phyloP scores from a whole-genome alignment of 2,329 filamentous ascomycete species.

The Botrytis hyacinthi region DNA sequence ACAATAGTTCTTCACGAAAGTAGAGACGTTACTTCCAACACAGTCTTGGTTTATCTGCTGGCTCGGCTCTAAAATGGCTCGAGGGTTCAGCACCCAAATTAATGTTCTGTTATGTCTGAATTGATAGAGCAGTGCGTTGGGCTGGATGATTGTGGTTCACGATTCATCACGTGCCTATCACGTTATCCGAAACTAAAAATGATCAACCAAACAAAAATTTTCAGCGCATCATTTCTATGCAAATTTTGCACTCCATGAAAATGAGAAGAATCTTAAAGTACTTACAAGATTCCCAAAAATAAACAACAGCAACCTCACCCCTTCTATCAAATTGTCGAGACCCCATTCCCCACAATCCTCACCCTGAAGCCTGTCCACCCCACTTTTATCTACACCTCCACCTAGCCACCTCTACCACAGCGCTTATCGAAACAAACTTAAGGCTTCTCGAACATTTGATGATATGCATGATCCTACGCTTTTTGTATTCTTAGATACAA shows the following conservation, averaged over 20 bases:
- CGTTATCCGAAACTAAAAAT: neutral
- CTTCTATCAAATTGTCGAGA: neutral
- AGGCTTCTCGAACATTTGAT: neutral
- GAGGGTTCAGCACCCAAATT: neutral
- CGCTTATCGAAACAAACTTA: neutral
- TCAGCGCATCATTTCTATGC: too few species aligned
- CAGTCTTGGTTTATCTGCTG: neutral
- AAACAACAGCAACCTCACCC: neutral
- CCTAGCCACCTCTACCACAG: neutral
- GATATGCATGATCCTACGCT: neutral
- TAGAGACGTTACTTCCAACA: neutral
- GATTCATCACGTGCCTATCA: neutral
- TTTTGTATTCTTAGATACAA: neutral
- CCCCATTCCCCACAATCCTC: neutral
- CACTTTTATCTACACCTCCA: neutral
- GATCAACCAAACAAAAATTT: neutral
- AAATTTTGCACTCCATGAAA: too few species aligned
- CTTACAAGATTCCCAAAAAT: neutral
- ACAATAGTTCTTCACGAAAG: too few species aligned
- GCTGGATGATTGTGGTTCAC: accelerated
- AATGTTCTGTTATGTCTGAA: too few species aligned
- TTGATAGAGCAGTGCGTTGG: neutral
- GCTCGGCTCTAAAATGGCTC: accelerated
- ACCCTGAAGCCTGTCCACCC: neutral
- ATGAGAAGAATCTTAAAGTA: neutral